Percentiles rank a stretch among this genome's conserved stretches.
Evolutionary conservation across 1,284 basidiomycete species (phyloP).

Genomic region (Trametes pubescens): DNA sequence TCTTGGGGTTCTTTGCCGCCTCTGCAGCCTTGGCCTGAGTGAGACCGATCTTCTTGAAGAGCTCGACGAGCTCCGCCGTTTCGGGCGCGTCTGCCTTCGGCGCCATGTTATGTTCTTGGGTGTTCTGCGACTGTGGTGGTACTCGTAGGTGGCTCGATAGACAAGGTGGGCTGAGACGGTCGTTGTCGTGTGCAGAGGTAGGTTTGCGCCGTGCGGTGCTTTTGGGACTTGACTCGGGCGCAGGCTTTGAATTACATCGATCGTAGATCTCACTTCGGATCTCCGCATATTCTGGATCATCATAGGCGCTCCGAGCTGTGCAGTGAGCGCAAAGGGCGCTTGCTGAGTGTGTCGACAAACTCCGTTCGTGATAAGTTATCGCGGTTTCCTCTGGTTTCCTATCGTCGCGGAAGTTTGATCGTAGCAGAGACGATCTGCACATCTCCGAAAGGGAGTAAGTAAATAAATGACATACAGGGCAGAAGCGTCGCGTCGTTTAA

Average conservation of each 20-base stretch:
- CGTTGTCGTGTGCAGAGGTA: constrained; percentile 20
- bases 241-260: constrained; percentile 25
- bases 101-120: constrained; percentile 37
- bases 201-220: not conserved
- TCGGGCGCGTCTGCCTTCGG: constrained; percentile 46
- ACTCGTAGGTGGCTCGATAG: not conserved
- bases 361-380: too few relatives aligned
- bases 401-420: too few relatives aligned
- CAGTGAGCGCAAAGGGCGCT: too few relatives aligned
- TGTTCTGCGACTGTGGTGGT: constrained; percentile 7
- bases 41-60: constrained; percentile 86
- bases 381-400: too few relatives aligned
- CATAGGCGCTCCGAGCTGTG: constrained; percentile 18
- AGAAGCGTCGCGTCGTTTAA: too few relatives aligned
- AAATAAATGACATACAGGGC: too few relatives aligned
- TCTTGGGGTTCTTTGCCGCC: constrained; percentile 83
- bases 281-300: constrained; percentile 21
- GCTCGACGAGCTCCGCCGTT: constrained; percentile 55
- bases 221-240: constrained; percentile 19
- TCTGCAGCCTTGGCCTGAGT: constrained; percentile 84
- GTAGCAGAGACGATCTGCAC: too few relatives aligned
- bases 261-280: constrained; percentile 28
- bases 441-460: too few relatives aligned
- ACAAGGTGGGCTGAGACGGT: not conserved
- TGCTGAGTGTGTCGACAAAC: too few relatives aligned